phyloP scores from a whole-genome alignment of 495 filamentous ascomycete species.

The Penicillium goetzii region DNA sequence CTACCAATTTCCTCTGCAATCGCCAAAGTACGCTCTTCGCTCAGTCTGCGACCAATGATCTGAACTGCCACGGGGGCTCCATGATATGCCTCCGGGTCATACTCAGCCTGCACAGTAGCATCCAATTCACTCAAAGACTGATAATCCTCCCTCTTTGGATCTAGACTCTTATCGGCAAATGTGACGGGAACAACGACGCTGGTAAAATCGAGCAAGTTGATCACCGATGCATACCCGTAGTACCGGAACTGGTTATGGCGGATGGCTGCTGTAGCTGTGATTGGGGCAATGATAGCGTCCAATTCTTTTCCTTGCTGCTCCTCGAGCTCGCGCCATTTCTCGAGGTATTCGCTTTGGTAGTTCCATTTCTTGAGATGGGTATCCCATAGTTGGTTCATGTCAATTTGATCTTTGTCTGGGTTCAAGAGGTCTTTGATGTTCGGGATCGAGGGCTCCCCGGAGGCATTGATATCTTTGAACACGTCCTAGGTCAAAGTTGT shows the following conservation, averaged over 20 bases:
- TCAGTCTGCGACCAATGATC: conserved; percentile 49
- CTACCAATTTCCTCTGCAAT: conserved; percentile 34
- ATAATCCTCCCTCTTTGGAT: conserved; percentile 33
- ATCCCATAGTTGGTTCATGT: conserved; percentile 40
- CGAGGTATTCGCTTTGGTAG: conserved; percentile 43
- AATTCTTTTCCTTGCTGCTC: conserved; percentile 33
- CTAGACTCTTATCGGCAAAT: conserved; percentile 42
- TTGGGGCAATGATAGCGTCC: conserved; percentile 56
- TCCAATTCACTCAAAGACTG: conserved; percentile 41
- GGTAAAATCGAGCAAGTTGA: conserved; percentile 52
- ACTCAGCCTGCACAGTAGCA: conserved; percentile 25
- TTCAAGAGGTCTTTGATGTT: conserved; percentile 46
- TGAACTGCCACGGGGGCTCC: conserved; percentile 54
- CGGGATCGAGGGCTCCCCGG: conserved; percentile 51
- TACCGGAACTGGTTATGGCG: conserved; percentile 40
- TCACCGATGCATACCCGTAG: conserved; percentile 41
- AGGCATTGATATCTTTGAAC: conserved; percentile 40
- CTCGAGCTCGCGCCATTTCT: conserved; percentile 36
- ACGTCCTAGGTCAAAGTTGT: conserved; percentile 29
- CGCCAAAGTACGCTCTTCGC: conserved; percentile 53
- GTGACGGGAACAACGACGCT: conserved; percentile 52
- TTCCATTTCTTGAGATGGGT: conserved; percentile 42
- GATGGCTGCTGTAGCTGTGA: conserved; percentile 47
- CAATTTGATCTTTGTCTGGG: conserved; percentile 31
- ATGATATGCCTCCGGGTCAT: conserved; percentile 52